These are phyloP conservation scores for Musa beccarii DNA, from an alignment of 176 grass and related monocot genomes.

Conservation along the genomic window DNA sequence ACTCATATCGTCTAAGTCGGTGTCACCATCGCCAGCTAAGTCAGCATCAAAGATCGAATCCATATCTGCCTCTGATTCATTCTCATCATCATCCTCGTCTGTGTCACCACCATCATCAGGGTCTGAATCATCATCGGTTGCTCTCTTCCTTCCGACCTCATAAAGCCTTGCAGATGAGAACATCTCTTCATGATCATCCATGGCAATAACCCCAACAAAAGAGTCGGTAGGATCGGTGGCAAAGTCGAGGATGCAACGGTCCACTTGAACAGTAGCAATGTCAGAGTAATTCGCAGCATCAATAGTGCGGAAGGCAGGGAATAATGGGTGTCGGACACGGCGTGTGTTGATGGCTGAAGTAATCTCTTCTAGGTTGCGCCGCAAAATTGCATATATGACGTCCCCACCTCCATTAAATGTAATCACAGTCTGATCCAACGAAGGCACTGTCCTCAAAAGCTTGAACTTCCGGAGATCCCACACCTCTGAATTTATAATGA, in stretches of 20 bases:
- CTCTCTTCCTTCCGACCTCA: conserved; percentile 74
- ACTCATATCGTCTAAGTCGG: conserved; percentile 55
- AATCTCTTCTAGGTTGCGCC: conserved; percentile 82
- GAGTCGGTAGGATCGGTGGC: conserved; percentile 72
- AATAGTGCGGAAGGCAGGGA: conserved; percentile 86
- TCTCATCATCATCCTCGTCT: conserved; percentile 60
- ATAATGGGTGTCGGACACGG: conserved; percentile 71
- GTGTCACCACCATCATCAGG: conserved; percentile 79
- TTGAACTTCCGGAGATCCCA: conserved; percentile 98
- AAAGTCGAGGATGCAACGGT: conserved; percentile 82
- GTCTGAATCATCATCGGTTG: conserved; percentile 90
- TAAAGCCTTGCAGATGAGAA: conserved; percentile 76
- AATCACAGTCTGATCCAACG: conserved; percentile 89
- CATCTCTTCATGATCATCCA: conserved; percentile 93
- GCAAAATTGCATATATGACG: conserved; percentile 80
- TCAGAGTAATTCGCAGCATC: conserved; percentile 82
- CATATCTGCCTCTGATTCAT: conserved; percentile 53
- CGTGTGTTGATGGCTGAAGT: conserved; percentile 62
- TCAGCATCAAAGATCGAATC: conserved; percentile 27
- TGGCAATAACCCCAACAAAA: conserved; percentile 66
- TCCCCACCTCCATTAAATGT: conserved; percentile 83
- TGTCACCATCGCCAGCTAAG: conserved; percentile 32
- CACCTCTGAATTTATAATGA: conserved; percentile 94
- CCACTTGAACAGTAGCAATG: conserved; percentile 85
- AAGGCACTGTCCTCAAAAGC: conserved; percentile 87